Base-by-base conservation (phyloP, 2,329 filamentous ascomycete species). In the Lasiodiplodia theobromae region DNA sequence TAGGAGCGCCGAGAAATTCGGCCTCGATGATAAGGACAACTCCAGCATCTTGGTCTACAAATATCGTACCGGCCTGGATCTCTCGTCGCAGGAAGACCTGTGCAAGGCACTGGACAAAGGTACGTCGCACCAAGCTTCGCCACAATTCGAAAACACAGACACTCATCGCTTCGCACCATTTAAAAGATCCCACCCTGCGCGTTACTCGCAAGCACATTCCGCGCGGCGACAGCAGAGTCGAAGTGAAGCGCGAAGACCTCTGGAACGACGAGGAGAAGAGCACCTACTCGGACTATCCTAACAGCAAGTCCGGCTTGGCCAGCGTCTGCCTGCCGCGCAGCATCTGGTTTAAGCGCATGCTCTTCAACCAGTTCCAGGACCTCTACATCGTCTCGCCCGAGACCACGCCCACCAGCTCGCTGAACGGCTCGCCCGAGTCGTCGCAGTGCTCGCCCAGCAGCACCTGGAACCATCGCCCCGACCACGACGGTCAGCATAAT, bases 331-430 rank as follows among this genome's bases (percentile, higher is more conserved):
- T 85, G 25, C 82, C 83, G 6, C 78, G 76, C 12, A 72, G 74
- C 37, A 80, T 82, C 11, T 84, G 83, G 71, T 83, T 81, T 79
- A 82, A 81, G 69, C 78, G 82, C 49, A 75, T 84, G 70, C 72
- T 85, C 18, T 76, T 83, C 68, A 81, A 82, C 68, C 80, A 78
- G 68, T 85, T 79, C 70, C 78, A 82, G 28, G 80, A 84, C 44
- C 77, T 85, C n/a, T 85, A 82, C 73, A 84, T 85, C 69, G 80
- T 85, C 21, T 82, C 79, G 60, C 78, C 81, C 21, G 80, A 82
- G 52, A 74, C 75, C 60, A 75, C 75, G 18, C 73, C 73, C 34
- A 74, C 75, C 38, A 79, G 72, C 49, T 81, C 78, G 51, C 78
- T 80, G 38, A 76, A 79, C 69, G 78, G 70, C 68, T 79, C 77